Conservation (phyloP, 768 basidiomycete genomes). For the Trametes meyenii region DNA sequence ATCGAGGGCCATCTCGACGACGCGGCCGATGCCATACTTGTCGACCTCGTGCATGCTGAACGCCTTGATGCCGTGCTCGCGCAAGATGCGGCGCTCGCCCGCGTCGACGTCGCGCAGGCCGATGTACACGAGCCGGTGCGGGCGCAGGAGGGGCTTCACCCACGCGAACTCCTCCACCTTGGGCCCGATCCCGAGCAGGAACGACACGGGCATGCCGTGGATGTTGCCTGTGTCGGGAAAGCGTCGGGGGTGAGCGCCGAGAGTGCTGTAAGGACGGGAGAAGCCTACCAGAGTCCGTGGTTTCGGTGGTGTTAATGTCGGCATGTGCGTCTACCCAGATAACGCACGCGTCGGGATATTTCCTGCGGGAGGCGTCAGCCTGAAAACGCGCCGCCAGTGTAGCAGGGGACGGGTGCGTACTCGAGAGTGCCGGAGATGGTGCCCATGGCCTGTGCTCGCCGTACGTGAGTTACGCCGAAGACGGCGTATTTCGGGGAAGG, state of each 20-base stretch:
- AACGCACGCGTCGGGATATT: constrained; percentile 80
- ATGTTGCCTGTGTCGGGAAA: constrained; percentile 68
- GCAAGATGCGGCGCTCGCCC: constrained; percentile 86
- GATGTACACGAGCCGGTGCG: constrained; percentile 90
- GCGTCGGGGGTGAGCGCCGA: not conserved
- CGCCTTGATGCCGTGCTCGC: constrained; percentile 77
- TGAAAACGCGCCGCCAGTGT: not conserved
- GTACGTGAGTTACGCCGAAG: constrained; percentile 5
- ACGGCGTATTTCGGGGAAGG: not conserved
- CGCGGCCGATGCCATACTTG: constrained; percentile 88
- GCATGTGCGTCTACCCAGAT: constrained; percentile 98
- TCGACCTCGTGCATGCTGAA: constrained; percentile 69
- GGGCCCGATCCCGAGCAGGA: constrained; percentile 63
- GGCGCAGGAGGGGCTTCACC: constrained; percentile 65
- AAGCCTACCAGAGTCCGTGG: constrained; percentile 70
- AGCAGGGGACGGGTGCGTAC: constrained; percentile 41
- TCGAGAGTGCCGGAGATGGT: constrained; percentile 89
- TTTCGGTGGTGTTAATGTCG: constrained; percentile 90
- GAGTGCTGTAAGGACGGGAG: not conserved
- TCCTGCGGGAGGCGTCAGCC: constrained; percentile 40
- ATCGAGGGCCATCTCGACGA: constrained; percentile 96
- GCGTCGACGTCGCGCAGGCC: constrained; percentile 92
- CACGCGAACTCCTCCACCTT: constrained; percentile 52
- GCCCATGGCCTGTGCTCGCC: constrained; percentile 70
- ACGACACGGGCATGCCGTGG: constrained; percentile 98